Base-by-base conservation (phyloP, 208 protist genomes). In the Trypanosoma platydactyli region DNA sequence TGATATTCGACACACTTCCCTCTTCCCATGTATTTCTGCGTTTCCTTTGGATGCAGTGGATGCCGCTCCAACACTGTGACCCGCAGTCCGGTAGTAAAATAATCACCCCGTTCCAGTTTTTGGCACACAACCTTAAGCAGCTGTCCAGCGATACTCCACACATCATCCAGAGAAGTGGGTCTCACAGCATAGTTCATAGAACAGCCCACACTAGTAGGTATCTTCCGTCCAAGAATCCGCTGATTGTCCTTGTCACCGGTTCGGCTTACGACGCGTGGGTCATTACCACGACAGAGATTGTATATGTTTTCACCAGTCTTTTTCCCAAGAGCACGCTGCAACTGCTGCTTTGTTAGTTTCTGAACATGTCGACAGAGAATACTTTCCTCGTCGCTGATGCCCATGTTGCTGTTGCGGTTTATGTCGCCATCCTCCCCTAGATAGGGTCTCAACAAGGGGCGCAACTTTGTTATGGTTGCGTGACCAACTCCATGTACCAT, bases 131-230 rank as follows among this genome's bases (percentile, higher is more conserved):
- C 86, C 33, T 83, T 76, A 11, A 94, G 64, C 5, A 96, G 63
- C 62, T 96, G 69, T 9, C 49, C 63, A 20, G 71, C 25, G 61
- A 96, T 91, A 27, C 30, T 76, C 78, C 77, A 88, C 11, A 96
- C 74, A 66, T 94, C 91, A 12, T 84, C 79, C 9, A 80, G 22
- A 27, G 63, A 66, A 6, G 40, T 40, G 4, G 88, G 88, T 9
- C 91, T 78, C 45, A 96, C 91, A 1, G 84, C 88, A 71, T 96
- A 96, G 75, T 96, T 94, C 88, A 96, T 94, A 33, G 84, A 88
- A 71, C 87, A 96, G 18, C 84, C 77, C 2, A 96, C 71, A 15
- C 81, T 82, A 20, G 55, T 72, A 22, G 85, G 87, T 40, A 73
- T 63, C 27, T 66, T 68, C 68, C 86, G 91, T 13, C 89, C 86